Percentiles rank a stretch among this genome's conserved stretches.
phyloP scores from a whole-genome alignment of 75 land plant genomes.

The Azolla pinnata region DNA sequence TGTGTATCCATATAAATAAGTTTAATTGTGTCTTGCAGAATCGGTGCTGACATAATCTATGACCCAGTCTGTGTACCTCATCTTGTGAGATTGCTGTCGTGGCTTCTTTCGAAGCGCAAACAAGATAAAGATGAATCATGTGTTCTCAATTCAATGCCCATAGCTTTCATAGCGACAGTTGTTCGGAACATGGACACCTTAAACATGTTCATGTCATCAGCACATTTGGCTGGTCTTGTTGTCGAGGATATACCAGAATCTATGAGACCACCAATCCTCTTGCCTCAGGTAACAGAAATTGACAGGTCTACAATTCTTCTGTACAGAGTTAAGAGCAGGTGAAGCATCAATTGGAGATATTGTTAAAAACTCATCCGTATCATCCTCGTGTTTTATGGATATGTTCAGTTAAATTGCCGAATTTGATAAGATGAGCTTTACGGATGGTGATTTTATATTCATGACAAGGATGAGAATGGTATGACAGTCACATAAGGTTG shows the following conservation, averaged over 20 bases:
- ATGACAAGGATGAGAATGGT: too few species aligned
- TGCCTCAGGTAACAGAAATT: constrained; percentile 57
- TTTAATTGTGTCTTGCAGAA: constrained; percentile 30
- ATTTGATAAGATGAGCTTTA: too few species aligned
- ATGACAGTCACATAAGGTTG: too few species aligned
- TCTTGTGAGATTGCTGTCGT: constrained; percentile 49
- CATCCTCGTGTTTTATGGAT: too few species aligned
- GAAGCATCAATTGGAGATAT: too few species aligned
- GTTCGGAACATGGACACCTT: constrained; percentile 67
- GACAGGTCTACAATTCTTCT: constrained; percentile 44
- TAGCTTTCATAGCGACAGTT: constrained; percentile 69
- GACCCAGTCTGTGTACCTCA: constrained; percentile 58
- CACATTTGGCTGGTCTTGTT: constrained; percentile 33
- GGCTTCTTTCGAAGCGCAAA: constrained; percentile 28
- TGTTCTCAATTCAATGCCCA: constrained; percentile 21
- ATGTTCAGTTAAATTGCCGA: too few species aligned
- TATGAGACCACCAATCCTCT: constrained; percentile 29
- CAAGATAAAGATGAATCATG: neutral
- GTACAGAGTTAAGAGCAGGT: too few species aligned
- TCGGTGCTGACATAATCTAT: constrained; percentile 91
- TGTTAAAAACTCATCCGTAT: too few species aligned
- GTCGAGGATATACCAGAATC: constrained; percentile 45
- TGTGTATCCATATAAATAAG: neutral
- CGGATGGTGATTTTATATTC: too few species aligned
- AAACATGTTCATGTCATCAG: constrained; percentile 36